Conservation (phyloP, 805 yeast species). For the Metschnikowia anglica region DNA sequence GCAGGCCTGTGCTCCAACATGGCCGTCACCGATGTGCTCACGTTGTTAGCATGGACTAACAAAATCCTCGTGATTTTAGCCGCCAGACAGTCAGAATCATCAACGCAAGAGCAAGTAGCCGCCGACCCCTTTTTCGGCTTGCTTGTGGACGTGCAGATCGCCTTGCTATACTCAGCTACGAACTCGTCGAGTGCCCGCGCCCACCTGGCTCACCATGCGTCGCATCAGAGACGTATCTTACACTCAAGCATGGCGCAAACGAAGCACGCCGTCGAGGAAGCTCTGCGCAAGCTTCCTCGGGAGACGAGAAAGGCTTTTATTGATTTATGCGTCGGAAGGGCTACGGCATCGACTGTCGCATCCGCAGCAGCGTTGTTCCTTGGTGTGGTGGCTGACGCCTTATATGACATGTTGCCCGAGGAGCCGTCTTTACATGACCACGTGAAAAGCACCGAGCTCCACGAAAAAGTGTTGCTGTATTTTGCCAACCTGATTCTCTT, state of each 20-base stretch:
- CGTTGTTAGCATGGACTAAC: conserved; percentile 59
- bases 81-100: conserved; percentile 7
- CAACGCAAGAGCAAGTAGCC: conserved; percentile 18
- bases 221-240: conserved; percentile 25
- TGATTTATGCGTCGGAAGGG: conserved; percentile 4
- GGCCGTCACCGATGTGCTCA: conserved; percentile 57
- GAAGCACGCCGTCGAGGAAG: conserved; percentile 23
- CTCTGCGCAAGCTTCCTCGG: conserved; percentile 6
- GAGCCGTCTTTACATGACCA: conserved; percentile 25
- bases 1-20: conserved; percentile 30
- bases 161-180: conserved; percentile 42
- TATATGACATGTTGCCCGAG: conserved; percentile 25
- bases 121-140: conserved; percentile 11
- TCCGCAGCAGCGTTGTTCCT: conserved; percentile 21
- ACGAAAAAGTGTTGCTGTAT: conserved; percentile 19
- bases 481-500: conserved; percentile 44
- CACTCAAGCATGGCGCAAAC: conserved; percentile 32
- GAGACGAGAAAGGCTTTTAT: conserved; percentile 2
- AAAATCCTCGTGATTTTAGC: conserved; percentile 16
- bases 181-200: conserved; percentile 27
- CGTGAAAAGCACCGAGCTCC: conserved; percentile 13
- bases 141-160: conserved; percentile 29
- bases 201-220: conserved; percentile 18
- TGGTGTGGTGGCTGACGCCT: conserved; percentile 27
- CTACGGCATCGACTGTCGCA: conserved; percentile 3